Base-by-base conservation (phyloP, 768 basidiomycete species). In the Tricholoma sp. region DNA sequence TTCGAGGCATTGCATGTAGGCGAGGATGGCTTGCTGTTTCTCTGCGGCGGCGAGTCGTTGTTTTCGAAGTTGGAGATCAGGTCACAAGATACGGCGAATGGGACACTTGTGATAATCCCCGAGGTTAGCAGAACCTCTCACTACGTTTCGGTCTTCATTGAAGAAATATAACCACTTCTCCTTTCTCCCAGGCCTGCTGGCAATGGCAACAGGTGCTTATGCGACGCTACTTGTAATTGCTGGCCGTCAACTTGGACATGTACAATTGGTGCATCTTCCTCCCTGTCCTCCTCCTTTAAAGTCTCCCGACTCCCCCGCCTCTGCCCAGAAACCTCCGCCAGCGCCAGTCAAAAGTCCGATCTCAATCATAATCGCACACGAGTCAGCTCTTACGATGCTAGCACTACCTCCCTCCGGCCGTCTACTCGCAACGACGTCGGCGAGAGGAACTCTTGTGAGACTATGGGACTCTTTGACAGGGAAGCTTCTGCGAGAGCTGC, bases 51-150 rank as follows among this genome's bases (percentile, higher is more conserved):
- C 77, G 93, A 61, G 89, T 93, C 29, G 84, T 91, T 34, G 81
- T 87, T 27, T 96, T 91, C 65, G 78, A 87, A 69, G 71, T 95
- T 35, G 83, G 80, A 24, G 78, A 83, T 50, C 76, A 77, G 49
- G 76, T 91, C 21, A 75, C 76, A 59, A 77, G 90, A 68, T 81
- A 83, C 61, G 83, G 75, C 12, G 89, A 90, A 71, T 95, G 86
- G 80, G 91, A 95, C 57, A 96, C 93, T 3, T 86, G 84, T 67
- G 90, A 92, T 73, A 96, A 96, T 70, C 82, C 84, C 49, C 77
- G 81, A 78, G 93, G 92, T 89, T 63, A 67, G 81, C 67, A 43
- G 32, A 39, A 12, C 22, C 12, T 21, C 45, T 53, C 39, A 10
- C 9, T 12, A 56, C 57, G 58, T 52, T 21, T 29, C 41, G 41